phyloP scores from a whole-genome alignment of 306 rosid species.

The Vigna unguiculata region DNA sequence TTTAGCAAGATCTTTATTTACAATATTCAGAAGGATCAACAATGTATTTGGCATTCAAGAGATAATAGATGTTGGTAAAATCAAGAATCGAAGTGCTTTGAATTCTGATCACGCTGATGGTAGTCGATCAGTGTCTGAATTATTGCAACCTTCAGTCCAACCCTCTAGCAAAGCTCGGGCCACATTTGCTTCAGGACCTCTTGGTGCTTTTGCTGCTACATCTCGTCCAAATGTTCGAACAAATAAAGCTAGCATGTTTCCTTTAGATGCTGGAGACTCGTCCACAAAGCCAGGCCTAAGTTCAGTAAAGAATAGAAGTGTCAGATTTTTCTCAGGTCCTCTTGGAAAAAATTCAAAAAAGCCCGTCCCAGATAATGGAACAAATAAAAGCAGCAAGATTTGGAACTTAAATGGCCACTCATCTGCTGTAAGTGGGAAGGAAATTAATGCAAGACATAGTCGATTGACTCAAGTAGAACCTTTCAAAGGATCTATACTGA shows the following conservation, averaged over 20 bases:
- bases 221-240: conserved; percentile 53
- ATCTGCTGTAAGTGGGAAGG: conserved; percentile 55
- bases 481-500: conserved; percentile 73
- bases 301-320: conserved; percentile 55
- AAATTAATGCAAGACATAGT: conserved; percentile 55
- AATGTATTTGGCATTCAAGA: conserved; percentile 76
- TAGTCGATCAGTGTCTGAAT: conserved; percentile 77
- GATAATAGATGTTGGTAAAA: conserved; percentile 50
- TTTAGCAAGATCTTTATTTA: conserved; percentile 80
- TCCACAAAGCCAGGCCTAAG: conserved; percentile 63
- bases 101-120: conserved; percentile 61
- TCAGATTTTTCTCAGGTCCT: conserved; percentile 81
- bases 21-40: conserved; percentile 76
- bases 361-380: conserved; percentile 63
- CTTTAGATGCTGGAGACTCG: conserved; percentile 71
- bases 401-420: conserved; percentile 62
- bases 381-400: conserved; percentile 61
- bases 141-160: conserved; percentile 68
- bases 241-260: conserved; percentile 55
- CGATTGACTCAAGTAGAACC: conserved; percentile 92
- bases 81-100: conserved; percentile 49
- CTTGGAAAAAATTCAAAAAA: conserved; percentile 60
- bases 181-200: conserved; percentile 94
- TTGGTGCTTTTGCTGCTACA: conserved; percentile 56
- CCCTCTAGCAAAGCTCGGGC: conserved; percentile 57